Evolutionary conservation across 2,329 filamentous ascomycete species (phyloP).

Genomic region (Zarea fungicola): DNA sequence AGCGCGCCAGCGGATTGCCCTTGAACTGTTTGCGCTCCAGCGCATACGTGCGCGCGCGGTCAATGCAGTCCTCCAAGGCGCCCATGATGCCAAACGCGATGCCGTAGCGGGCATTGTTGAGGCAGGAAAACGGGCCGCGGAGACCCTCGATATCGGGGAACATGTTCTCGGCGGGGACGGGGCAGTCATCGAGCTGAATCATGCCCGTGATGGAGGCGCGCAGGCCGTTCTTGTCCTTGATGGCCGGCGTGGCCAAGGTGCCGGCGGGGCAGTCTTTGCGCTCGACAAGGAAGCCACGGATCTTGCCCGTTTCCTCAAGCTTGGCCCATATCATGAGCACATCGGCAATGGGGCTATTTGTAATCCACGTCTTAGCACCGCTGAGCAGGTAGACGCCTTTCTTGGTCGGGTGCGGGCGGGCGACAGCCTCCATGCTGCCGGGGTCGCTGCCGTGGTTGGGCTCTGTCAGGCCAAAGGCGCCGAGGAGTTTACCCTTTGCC

Average conservation of each 20-base stretch:
- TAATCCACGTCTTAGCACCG: conserved; percentile 92
- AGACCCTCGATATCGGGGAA: conserved; percentile 86
- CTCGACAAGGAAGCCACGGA: conserved; percentile 87
- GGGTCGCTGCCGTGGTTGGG: conserved; percentile 92
- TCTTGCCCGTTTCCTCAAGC: conserved; percentile 84
- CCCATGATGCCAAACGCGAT: conserved; percentile 94
- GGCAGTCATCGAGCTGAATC: conserved; percentile 91
- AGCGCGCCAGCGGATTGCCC: conserved; percentile 87
- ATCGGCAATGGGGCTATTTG: conserved; percentile 85
- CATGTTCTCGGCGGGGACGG: conserved; percentile 88
- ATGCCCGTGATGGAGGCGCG: conserved; percentile 93
- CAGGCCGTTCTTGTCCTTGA: conserved; percentile 94
- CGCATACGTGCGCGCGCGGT: conserved; percentile 76
- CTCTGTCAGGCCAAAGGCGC: conserved; percentile 86
- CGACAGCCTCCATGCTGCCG: conserved; percentile 82
- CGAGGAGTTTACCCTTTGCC: conserved; percentile 76
- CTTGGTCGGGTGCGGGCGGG: conserved; percentile 79
- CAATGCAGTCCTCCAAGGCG: conserved; percentile 86
- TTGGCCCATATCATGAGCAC: conserved; percentile 90
- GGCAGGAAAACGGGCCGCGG: conserved; percentile 82
- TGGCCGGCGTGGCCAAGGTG: conserved; percentile 81
- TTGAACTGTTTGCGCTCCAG: conserved; percentile 95
- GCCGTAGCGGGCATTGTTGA: conserved; percentile 89
- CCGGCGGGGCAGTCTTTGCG: conserved; percentile 78
- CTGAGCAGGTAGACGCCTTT: conserved; percentile 75